phyloP scores from a whole-genome alignment of 2,329 filamentous ascomycete genomes.

The Fusarium sp. region DNA sequence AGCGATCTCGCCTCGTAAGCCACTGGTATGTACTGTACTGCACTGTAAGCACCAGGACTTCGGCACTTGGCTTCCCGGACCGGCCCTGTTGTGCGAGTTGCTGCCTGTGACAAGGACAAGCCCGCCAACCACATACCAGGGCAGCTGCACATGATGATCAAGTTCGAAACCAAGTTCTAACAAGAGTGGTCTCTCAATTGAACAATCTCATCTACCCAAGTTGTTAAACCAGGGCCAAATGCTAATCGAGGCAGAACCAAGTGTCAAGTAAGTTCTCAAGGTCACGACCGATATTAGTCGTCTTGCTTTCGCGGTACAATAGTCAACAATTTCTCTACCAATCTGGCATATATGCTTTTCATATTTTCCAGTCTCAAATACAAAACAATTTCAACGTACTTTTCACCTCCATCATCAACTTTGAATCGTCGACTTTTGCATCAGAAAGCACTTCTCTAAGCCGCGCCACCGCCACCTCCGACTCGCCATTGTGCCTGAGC shows the following conservation, averaged over 20 bases:
- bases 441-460: background rate
- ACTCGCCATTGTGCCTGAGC: conserved; percentile 34
- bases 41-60: background rate
- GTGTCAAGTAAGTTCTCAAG: background rate
- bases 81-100: background rate
- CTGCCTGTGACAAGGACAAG: background rate
- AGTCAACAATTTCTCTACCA: background rate
- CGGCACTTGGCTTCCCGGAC: background rate
- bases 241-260: background rate
- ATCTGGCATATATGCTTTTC: background rate
- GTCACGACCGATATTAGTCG: background rate
- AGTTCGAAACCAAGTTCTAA: background rate
- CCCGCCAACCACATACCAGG: background rate
- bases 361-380: background rate
- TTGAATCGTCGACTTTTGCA: background rate
- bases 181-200: background rate
- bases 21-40: background rate
- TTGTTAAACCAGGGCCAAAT: background rate
- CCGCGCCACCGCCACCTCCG: conserved; percentile 28
- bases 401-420: background rate
- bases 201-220: background rate
- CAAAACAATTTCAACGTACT: background rate
- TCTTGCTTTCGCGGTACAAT: background rate
- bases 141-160: background rate
- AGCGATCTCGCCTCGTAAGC: background rate